A percentile compares a stretch with the other conserved stretches of the same genome.
Evolutionary conservation across 1,284 basidiomycete species (phyloP).

Genomic region (Boletus mariae): DNA sequence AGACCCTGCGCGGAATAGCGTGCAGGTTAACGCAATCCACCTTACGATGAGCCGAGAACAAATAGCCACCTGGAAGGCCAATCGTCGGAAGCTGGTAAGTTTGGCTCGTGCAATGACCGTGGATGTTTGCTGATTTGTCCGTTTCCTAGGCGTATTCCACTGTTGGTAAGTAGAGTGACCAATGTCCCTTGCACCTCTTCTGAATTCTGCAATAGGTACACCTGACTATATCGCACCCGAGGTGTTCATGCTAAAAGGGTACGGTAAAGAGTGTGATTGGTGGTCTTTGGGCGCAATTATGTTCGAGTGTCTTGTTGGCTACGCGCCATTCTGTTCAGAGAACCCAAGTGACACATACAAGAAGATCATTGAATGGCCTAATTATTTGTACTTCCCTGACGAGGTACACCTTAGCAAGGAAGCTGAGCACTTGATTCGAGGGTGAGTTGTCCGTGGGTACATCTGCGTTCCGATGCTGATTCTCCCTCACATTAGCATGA

Average conservation of each 20-base stretch:
- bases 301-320: slow-evolving; percentile 97
- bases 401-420: slow-evolving; percentile 93
- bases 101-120: background rate
- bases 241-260: slow-evolving; percentile 96
- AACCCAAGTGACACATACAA: slow-evolving; percentile 98
- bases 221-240: slow-evolving; percentile 89
- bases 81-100: slow-evolving; percentile 87
- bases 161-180: slow-evolving; percentile 62
- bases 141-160: slow-evolving; percentile 85
- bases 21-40: slow-evolving; percentile 94
- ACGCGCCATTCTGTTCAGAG: slow-evolving; percentile 97
- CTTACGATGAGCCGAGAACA: slow-evolving; percentile 92
- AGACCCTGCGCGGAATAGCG: slow-evolving; percentile 78
- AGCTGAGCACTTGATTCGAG: slow-evolving; percentile 86
- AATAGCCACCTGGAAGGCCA: slow-evolving; percentile 99
- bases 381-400: slow-evolving; percentile 91
- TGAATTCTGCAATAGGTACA: slow-evolving; percentile 33
- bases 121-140: slow-evolving; percentile 9
- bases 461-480: slow-evolving; percentile 7
- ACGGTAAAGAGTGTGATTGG: slow-evolving; percentile 98
- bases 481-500: slow-evolving; percentile 49
- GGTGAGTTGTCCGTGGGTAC: slow-evolving; percentile 42
- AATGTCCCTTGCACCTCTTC: background rate
- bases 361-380: slow-evolving; percentile 96
- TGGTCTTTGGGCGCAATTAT: slow-evolving; percentile 98